A percentile compares a stretch with the other conserved stretches of the same genome.
Evolutionary conservation across 306 rosid species (phyloP).

Genomic region (Morella rubra): DNA sequence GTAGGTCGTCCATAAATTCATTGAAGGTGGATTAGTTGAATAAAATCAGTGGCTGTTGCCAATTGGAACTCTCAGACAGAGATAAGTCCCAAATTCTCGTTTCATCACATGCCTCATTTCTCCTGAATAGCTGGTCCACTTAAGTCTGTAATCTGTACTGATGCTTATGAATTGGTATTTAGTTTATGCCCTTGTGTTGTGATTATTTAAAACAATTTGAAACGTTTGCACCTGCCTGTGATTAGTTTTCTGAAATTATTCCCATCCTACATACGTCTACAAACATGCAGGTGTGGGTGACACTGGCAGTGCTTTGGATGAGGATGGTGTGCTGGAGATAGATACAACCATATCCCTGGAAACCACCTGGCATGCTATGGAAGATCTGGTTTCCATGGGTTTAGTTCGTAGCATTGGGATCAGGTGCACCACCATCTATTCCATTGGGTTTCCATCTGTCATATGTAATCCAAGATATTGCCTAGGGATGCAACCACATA

Average conservation of each 20-base stretch:
- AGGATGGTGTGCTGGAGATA: slow-evolving; percentile 81
- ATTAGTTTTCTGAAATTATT: slow-evolving; percentile 13
- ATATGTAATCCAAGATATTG: not conserved
- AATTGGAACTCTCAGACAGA: not conserved
- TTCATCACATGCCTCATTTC: not conserved
- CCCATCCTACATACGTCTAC: slow-evolving; percentile 4
- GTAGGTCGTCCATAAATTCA: no score
- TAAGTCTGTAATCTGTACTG: not conserved
- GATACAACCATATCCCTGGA: slow-evolving; percentile 82
- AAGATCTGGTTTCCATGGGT: slow-evolving; percentile 77
- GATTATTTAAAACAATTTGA: not conserved
- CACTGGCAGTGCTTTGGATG: slow-evolving; percentile 77
- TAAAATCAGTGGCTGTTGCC: not conserved
- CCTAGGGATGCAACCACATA: not conserved
- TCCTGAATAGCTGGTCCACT: not conserved
- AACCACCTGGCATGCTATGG: slow-evolving; percentile 95
- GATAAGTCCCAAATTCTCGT: not conserved
- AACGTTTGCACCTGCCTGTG: not conserved
- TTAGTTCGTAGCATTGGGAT: slow-evolving; percentile 93
- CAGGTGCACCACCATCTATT: slow-evolving; percentile 48
- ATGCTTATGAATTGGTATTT: not conserved
- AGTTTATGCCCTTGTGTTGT: not conserved
- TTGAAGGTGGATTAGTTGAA: not conserved
- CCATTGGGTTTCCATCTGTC: not conserved
- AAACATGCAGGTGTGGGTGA: slow-evolving; percentile 72